Evolutionary conservation across 1,139 yeast genomes (phyloP), one percentile per base, ranked within the genome.

Genomic region (Hanseniaspora gamundiae): DNA sequence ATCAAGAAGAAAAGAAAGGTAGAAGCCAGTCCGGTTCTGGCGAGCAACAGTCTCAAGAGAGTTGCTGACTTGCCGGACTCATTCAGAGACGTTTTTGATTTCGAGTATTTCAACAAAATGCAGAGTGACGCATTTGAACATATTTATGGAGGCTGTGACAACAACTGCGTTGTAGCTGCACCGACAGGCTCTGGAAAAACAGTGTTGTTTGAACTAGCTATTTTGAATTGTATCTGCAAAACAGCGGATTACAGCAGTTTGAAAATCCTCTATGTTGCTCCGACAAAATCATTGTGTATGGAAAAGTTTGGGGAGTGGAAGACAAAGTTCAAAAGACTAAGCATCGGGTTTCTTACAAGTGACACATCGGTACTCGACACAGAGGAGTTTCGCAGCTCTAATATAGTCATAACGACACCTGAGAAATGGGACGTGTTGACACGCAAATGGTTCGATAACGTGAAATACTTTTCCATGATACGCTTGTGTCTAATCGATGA

Each of bases 161-260:
- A 58, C 17, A 74, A 71, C 48, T 67, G 72, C 48, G 71, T 74
- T 1, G 59, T 74, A 13, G 66, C 74, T 35, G 63, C 78, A 2
- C 80, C 80, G 0, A 72, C 79, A 0, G 79, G 80, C 0, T 71
- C 78, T 1, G 79, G 80, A 0, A 75, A 74, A 51, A 74, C 79
- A 0, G 78, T 68, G 0, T 52, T 74, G 3, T 73, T 73, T 51
- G 79, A 75, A 52, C 51, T 75, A 33, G 76, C 78, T 0, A 70
- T 74, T 1, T 49, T 73, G n/a, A 41, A 52, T 11, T 13, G 36
- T 11, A 7, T 27, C 4, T 14, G 17, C 9, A 8, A 36, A 6
- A n/a, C 38, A 16, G 14, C 33, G 9, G 41, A 47, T 21, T 33
- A 45, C 5, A 42, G 46, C 2, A 58, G 62, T 38, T 46, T 57